A percentile compares a stretch with the other conserved stretches of the same genome.
phyloP scores from a whole-genome alignment of 495 filamentous ascomycete species.

The Penicillium silybi region DNA sequence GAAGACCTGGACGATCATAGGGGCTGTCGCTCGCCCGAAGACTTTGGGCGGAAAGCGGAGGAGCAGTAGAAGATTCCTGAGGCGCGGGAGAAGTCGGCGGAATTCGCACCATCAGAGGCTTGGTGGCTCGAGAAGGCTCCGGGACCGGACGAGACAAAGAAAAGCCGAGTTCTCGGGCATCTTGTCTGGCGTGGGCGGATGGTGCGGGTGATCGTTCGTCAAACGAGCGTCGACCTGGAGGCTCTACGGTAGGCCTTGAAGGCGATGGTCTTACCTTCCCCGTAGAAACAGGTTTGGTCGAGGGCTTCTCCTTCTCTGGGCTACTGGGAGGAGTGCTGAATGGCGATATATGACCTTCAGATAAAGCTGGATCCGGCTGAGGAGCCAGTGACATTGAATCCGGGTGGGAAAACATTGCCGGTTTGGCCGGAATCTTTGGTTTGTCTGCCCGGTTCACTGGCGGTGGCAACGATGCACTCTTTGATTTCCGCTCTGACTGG shows the following conservation, averaged over 20 bases:
- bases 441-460: slow-evolving; percentile 80
- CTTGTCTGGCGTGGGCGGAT: slow-evolving; percentile 5
- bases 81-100: slow-evolving; percentile 21
- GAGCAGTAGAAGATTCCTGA: slow-evolving; percentile 20
- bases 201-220: slow-evolving; percentile 23
- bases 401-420: slow-evolving; percentile 30
- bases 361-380: slow-evolving; percentile 24
- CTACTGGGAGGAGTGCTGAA: slow-evolving; percentile 89
- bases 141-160: slow-evolving; percentile 21
- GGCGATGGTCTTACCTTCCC: slow-evolving; percentile 14
- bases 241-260: slow-evolving; percentile 22
- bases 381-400: slow-evolving; percentile 34
- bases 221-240: slow-evolving; percentile 24
- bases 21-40: slow-evolving; percentile 32
- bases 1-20: slow-evolving; percentile 57
- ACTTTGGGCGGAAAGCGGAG: slow-evolving; percentile 26
- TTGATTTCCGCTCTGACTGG: slow-evolving; percentile 29
- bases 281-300: slow-evolving; percentile 17
- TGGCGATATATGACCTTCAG: slow-evolving; percentile 65
- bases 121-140: slow-evolving; percentile 28
- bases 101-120: slow-evolving; percentile 36
- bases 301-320: slow-evolving; percentile 59
- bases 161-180: slow-evolving; percentile 31
- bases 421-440: slow-evolving; percentile 62
- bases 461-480: slow-evolving; percentile 54